Conservation (phyloP, 1,284 basidiomycete species). For the Sphaerobolus stellatus region DNA sequence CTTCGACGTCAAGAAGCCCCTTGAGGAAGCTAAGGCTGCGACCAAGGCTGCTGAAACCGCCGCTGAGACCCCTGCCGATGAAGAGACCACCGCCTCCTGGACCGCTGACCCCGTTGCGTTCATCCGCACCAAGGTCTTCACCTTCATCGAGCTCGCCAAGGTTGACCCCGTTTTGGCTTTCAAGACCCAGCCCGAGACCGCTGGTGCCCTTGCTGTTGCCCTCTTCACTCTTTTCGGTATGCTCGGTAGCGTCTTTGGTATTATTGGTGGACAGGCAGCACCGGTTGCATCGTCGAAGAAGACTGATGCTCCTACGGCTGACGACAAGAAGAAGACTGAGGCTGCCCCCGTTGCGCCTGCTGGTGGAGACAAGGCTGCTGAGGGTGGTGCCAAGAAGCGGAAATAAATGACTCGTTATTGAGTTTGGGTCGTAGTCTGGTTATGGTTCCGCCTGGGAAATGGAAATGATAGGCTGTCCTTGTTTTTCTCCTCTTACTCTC, state of each 20-base stretch:
- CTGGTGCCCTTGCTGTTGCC: slow-evolving; percentile 68
- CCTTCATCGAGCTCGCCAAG: slow-evolving; percentile 73
- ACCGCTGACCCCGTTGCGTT: slow-evolving; percentile 75
- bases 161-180: slow-evolving; percentile 73
- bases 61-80: slow-evolving; percentile 54
- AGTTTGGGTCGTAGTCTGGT: too few relatives aligned
- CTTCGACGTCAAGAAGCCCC: slow-evolving; percentile 77
- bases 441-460: too few relatives aligned
- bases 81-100: slow-evolving; percentile 58
- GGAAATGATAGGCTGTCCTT: too few relatives aligned
- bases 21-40: slow-evolving; percentile 59
- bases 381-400: slow-evolving; percentile 57
- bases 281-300: slow-evolving; percentile 61
- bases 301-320: slow-evolving; percentile 60
- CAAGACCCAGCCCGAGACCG: slow-evolving; percentile 83
- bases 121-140: slow-evolving; percentile 71
- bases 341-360: slow-evolving; percentile 65
- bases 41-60: too few relatives aligned
- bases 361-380: slow-evolving; percentile 57
- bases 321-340: slow-evolving; percentile 57
- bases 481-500: too few relatives aligned
- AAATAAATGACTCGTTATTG: slow-evolving; percentile 26
- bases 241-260: slow-evolving; percentile 75
- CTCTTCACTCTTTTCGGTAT: slow-evolving; percentile 81
- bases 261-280: slow-evolving; percentile 69